Conservation (phyloP, 2,329 filamentous ascomycete species). For the Fusarium goolgardi region DNA sequence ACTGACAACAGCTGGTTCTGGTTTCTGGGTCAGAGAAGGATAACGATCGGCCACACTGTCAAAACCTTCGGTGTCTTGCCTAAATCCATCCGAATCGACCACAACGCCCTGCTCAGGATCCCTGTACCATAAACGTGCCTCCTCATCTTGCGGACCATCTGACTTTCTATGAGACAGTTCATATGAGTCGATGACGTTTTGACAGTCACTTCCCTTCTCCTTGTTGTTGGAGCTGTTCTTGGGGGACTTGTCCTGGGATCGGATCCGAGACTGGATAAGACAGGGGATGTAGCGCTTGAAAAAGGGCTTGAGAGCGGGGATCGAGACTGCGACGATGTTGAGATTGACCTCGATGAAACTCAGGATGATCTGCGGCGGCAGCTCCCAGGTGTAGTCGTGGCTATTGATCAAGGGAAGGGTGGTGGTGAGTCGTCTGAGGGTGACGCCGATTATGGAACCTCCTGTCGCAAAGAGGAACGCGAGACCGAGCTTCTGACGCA, state of each 20-base stretch:
- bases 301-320: conserved; percentile 62
- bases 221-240: conserved; percentile 31
- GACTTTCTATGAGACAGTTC: conserved; percentile 42
- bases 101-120: conserved; percentile 17
- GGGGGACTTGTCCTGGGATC: conserved; percentile 34
- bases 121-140: conserved; percentile 36
- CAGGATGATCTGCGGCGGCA: conserved; percentile 53
- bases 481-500: conserved; percentile 63
- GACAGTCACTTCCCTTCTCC: conserved; percentile 32
- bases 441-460: conserved; percentile 47
- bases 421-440: conserved; percentile 47
- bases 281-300: conserved; percentile 53
- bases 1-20: conserved; percentile 36
- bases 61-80: conserved; percentile 41
- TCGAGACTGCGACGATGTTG: conserved; percentile 61
- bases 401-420: conserved; percentile 41
- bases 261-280: conserved; percentile 43
- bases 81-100: conserved; percentile 24
- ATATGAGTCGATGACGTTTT: conserved; percentile 36
- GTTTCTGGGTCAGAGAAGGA: conserved; percentile 18
- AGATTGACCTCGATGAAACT: conserved; percentile 62
- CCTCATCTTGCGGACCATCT: conserved; percentile 40
- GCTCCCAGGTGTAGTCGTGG: conserved; percentile 45
- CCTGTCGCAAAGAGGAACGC: conserved; percentile 56
- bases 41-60: conserved; percentile 35